These are phyloP conservation scores for Chamaecyparis obtusa DNA, from an alignment of 75 land plant species.

Conservation along the genomic window DNA sequence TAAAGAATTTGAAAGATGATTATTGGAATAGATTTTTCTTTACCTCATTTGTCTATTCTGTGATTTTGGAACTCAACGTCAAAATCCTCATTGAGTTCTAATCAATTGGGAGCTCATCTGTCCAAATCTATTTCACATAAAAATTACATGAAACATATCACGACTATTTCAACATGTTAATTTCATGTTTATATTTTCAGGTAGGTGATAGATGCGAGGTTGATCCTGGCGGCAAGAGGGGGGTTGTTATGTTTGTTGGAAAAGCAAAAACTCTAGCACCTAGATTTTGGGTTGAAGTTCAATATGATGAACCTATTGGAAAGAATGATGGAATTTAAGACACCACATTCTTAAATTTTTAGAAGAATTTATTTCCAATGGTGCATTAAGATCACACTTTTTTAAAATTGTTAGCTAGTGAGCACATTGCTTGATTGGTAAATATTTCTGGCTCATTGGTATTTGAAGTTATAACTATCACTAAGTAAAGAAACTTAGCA, in stretches of 20 bases:
- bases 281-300: slow-evolving; percentile 94
- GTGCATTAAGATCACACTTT: background rate
- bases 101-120: background rate
- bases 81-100: background rate
- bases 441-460: background rate
- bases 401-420: background rate
- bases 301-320: slow-evolving; percentile 95
- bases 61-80: background rate
- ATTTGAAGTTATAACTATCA: background rate
- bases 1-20: background rate
- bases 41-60: background rate
- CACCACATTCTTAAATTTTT: background rate
- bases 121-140: background rate
- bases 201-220: slow-evolving; percentile 93
- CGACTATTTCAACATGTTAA: background rate
- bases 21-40: background rate
- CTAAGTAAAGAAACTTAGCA: background rate
- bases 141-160: background rate
- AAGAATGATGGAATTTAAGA: slow-evolving; percentile 96
- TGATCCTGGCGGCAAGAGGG: slow-evolving; percentile 91
- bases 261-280: slow-evolving; percentile 66
- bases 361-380: slow-evolving; percentile 1
- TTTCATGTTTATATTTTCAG: slow-evolving; percentile 28
- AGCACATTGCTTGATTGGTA: background rate
- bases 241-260: slow-evolving; percentile 88